Conservation (phyloP, 2,329 filamentous ascomycete genomes). For the Neoascochyta sp. region DNA sequence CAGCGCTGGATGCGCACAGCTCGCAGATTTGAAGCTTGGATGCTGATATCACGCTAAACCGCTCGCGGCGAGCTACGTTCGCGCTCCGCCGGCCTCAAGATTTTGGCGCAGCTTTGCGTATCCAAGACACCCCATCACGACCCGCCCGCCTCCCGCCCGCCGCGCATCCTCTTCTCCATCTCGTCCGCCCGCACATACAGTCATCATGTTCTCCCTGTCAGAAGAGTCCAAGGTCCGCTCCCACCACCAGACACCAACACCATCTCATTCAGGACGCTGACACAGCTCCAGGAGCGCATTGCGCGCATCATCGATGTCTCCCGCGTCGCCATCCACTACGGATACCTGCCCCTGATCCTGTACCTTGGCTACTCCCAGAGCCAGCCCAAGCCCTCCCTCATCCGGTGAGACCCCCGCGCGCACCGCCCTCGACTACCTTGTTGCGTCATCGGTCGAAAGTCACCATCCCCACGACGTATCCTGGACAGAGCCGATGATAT, state of each 20-base stretch:
- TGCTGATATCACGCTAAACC: no score
- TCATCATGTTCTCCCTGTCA: constrained; percentile 64
- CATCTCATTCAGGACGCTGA: constrained; percentile 17
- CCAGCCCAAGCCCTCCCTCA: constrained; percentile 79
- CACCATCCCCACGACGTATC: no score
- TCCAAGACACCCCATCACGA: constrained; percentile 11
- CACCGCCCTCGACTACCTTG: not conserved
- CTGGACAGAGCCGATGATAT: no score
- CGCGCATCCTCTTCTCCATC: constrained; percentile 1
- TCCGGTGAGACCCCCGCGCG: constrained; percentile 52
- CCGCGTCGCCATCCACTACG: constrained; percentile 92
- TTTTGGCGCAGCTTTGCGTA: constrained; percentile 21
- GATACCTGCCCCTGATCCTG: constrained; percentile 93
- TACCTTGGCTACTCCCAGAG: constrained; percentile 97
- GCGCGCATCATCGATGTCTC: constrained; percentile 93
- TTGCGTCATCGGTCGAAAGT: no score
- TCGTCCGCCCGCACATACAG: constrained; percentile 1
- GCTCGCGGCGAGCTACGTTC: constrained; percentile 10
- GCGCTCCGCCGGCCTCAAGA: constrained; percentile 14
- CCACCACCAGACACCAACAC: no score
- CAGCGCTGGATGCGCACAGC: constrained; percentile 1
- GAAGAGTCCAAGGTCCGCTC: constrained; percentile 92
- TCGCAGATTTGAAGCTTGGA: constrained; percentile 23
- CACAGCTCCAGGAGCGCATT: constrained; percentile 76
- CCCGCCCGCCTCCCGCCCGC: constrained; percentile 3